Conservation (phyloP, 495 filamentous ascomycete genomes). For the Podospora australis region DNA sequence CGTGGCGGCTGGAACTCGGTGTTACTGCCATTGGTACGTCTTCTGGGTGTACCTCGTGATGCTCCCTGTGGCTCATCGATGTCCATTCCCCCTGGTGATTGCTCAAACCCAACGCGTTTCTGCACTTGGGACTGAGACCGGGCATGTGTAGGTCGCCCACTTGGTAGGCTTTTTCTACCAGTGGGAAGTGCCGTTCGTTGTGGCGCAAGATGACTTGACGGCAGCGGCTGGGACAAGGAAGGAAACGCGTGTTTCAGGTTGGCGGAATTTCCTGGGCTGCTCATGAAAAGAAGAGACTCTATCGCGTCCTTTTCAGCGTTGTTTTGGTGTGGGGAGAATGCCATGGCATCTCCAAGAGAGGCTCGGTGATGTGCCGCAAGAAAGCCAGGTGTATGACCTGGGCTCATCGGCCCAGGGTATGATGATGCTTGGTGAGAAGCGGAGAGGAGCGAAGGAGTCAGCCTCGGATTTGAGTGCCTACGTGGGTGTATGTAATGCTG, state of each 20-base stretch:
- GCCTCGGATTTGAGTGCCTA: slow-evolving; percentile 33
- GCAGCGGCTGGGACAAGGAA: slow-evolving; percentile 25
- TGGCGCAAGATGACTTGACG: slow-evolving; percentile 11
- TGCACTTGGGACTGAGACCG: slow-evolving; percentile 25
- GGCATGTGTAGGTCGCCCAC: slow-evolving; percentile 31
- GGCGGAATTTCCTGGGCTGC: slow-evolving; percentile 70
- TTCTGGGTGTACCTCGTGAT: slow-evolving; percentile 34
- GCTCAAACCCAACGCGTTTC: slow-evolving; percentile 44
- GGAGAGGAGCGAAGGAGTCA: slow-evolving; percentile 33
- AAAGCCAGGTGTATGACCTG: slow-evolving; percentile 27
- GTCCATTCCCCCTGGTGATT: slow-evolving; percentile 38
- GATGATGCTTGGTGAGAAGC: slow-evolving; percentile 31
- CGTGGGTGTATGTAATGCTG: slow-evolving; percentile 25
- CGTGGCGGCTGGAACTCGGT: slow-evolving; percentile 11
- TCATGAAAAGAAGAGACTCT: slow-evolving; percentile 81
- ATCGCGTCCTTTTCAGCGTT: slow-evolving; percentile 79
- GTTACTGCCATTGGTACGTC: slow-evolving; percentile 29
- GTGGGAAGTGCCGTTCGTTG: slow-evolving; percentile 37
- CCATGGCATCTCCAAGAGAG: slow-evolving; percentile 56
- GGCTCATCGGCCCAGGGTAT: slow-evolving; percentile 30
- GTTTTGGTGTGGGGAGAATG: slow-evolving; percentile 43
- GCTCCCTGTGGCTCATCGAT: slow-evolving; percentile 35
- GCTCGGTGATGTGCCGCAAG: slow-evolving; percentile 33
- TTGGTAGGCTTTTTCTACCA: slow-evolving; percentile 39
- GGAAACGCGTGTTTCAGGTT: slow-evolving; percentile 47